These are phyloP conservation scores for Castanea crenata DNA, from an alignment of 306 rosid species.

Conservation along the genomic window DNA sequence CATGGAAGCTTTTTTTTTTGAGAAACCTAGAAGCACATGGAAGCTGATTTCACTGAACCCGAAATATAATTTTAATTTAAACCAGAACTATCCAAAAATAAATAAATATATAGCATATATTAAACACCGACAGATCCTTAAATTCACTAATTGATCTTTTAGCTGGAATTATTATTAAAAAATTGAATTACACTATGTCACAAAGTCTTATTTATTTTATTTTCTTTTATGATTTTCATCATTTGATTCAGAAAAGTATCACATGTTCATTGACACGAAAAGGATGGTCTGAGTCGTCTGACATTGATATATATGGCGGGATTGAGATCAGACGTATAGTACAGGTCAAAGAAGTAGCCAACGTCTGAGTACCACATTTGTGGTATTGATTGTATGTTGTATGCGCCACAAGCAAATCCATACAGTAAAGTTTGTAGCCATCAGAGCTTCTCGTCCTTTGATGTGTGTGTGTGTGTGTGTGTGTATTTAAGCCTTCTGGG, in stretches of 20 bases:
- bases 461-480: not conserved
- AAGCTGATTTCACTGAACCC: no score
- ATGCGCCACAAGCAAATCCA: not conserved
- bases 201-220: not conserved
- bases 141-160: not conserved
- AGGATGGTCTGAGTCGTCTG: not conserved
- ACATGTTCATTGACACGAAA: conserved; percentile 29
- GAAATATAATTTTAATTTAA: no score
- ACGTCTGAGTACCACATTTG: not conserved
- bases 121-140: not conserved
- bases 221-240: not conserved
- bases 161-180: not conserved
- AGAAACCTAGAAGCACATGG: no score
- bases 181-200: not conserved
- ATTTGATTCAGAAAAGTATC: not conserved
- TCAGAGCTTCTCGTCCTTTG: not conserved
- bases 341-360: not conserved
- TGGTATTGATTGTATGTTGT: no score
- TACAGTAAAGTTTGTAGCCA: not conserved
- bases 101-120: no score
- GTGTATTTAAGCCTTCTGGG: not conserved
- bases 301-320: not conserved
- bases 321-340: not conserved
- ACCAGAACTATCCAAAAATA: no score
- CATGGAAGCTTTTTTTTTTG: no score